Conservation (phyloP, 176 grass and related monocot species). For the Musa acuminata region DNA sequence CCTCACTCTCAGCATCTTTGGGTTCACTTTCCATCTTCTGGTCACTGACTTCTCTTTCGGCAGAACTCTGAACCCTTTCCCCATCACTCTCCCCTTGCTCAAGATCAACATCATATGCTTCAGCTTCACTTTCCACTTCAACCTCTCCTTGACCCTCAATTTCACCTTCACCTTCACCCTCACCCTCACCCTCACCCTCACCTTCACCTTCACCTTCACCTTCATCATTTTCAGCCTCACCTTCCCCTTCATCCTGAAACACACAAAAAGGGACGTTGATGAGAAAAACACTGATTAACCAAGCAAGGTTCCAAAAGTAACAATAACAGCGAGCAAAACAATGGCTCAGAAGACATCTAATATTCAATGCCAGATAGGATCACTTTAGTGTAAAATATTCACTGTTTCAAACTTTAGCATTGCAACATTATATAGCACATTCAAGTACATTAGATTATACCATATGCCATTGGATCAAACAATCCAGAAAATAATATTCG, state of each 20-base stretch:
- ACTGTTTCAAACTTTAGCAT: no score
- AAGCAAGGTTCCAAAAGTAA: no score
- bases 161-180: constrained; percentile 68
- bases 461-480: no score
- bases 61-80: constrained; percentile 60
- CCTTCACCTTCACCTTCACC: constrained; percentile 5
- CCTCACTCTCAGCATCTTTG: constrained; percentile 57
- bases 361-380: no score
- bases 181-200: constrained; percentile 58
- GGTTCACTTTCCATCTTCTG: constrained; percentile 41
- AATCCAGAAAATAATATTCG: no score
- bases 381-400: no score
- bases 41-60: constrained; percentile 64
- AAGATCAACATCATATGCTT: constrained; percentile 45
- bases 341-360: no score
- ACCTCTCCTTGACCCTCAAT: constrained; percentile 55
- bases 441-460: no score
- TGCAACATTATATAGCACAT: no score
- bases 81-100: constrained; percentile 62
- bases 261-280: not conserved
- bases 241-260: constrained; percentile 71
- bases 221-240: constrained; percentile 59
- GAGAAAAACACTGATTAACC: no score
- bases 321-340: no score
- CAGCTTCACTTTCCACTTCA: constrained; percentile 64